These are phyloP conservation scores for Telfairia occidentalis DNA, from an alignment of 331 rosid genomes.

Conservation along the genomic window DNA sequence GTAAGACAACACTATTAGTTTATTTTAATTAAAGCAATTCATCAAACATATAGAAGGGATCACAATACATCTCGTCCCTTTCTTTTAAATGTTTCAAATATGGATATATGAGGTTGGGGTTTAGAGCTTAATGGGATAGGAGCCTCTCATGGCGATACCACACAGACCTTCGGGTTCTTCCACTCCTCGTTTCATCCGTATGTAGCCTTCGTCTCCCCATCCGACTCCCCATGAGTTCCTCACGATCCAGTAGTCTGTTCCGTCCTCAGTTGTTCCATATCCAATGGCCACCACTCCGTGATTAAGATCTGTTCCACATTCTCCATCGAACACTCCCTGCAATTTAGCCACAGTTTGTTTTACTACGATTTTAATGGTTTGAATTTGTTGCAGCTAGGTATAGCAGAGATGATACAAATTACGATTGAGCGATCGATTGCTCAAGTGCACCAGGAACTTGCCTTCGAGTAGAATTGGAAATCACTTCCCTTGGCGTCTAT, in stretches of 20 bases:
- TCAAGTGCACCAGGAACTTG: not conserved
- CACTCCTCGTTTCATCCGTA: conserved; percentile 44
- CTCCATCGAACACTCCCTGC: conserved; percentile 73
- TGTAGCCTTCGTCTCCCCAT: conserved; percentile 91
- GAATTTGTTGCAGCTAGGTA: not conserved
- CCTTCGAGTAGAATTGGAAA: conserved; percentile 77
- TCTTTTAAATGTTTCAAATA: not conserved
- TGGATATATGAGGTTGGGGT: not conserved
- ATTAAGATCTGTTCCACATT: conserved; percentile 54
- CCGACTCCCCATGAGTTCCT: conserved; percentile 69
- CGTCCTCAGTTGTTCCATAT: conserved; percentile 58
- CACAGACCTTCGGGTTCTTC: conserved; percentile 41
- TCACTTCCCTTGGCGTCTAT: conserved; percentile 54
- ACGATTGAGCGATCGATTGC: not conserved
- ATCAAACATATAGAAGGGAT: not conserved
- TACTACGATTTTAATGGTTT: not conserved
- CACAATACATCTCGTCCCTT: not conserved
- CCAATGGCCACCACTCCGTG: conserved; percentile 88
- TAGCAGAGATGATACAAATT: not conserved
- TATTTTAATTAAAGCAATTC: not conserved
- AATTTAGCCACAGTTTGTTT: not conserved
- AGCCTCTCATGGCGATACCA: conserved; percentile 79
- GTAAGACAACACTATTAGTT: not conserved
- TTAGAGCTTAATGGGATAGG: conserved; percentile 60
- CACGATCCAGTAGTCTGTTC: conserved; percentile 70